Base-by-base conservation (phyloP, 2,329 filamentous ascomycete genomes). In the Pseudonectria foliicola region DNA sequence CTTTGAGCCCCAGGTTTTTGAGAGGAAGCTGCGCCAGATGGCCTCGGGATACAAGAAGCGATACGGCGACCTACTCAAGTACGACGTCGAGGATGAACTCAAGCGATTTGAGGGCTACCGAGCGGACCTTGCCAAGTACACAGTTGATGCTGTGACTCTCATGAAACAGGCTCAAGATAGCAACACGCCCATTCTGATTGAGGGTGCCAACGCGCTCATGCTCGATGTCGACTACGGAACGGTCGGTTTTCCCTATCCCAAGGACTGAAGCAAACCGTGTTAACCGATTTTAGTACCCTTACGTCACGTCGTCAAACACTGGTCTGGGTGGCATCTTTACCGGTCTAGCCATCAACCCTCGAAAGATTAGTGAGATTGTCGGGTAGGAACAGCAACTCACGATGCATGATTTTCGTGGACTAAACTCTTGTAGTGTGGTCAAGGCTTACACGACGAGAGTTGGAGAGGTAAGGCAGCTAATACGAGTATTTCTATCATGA, bases 1-100 rank as follows among this genome's bases (percentile, higher is more conserved):
- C 42, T 84, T 84, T 53, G 67, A 81, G 52, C 71, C 77, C 56
- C 63, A 71, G 28, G 52, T 68, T 8, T 84, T 86, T 48, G 80
- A 84, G 59, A 53, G 60, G 27, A 81, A 80, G 57, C 60, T 85
- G 34, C 68, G 77, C 28, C 61, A 66, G 12, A 60, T 86, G 33
- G 77, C 72, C 11, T 48, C 59, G 6, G 75, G 74, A n/a, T 83
- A 73, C 61, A 70, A 77, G 64, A 77, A 80, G 61, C 66, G 79
- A 31, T 85, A 77, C 49, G 80, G 81, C 35, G 31, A 40, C 11
- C 34, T 37, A 4, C 13, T 40, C 7, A 29, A 37, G 8, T 40
- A 40, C 13, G 38, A 40, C 21, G 34, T 40, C 8, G 34, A 40
- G 7, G 34, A 40, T 6, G 31, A 40, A 14, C 14, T 40, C 6